Base-by-base conservation (phyloP, 2,329 filamentous ascomycete species). In the Aspergillus candidus region DNA sequence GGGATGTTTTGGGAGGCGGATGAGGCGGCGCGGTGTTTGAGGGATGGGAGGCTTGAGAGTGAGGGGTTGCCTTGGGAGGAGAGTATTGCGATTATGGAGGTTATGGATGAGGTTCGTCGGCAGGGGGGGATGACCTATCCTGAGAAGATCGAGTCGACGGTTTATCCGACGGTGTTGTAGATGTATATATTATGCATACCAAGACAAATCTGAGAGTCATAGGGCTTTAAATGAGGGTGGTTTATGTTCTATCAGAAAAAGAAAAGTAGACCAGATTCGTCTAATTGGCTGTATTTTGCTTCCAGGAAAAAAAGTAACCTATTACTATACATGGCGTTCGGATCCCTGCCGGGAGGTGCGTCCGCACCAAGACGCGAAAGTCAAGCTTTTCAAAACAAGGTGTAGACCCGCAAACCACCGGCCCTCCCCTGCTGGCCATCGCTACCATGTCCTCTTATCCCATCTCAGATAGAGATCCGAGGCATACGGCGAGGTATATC, bases 1-100 rank as follows among this genome's bases (percentile, higher is more conserved):
- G 88, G 88, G 39, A 93, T 94, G 86, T 93, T 88, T 70, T 91
- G 84, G 84, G 85, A 90, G 65, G 87, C 87, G 1, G 86, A 90
- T 62, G 86, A 88, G 71, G 84, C 80, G 52, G 86, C 83, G 22
- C 75, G 82, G 36, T 87, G 84, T 53, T 61, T 94, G 45, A 74
- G 84, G 35, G 88, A 93, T 61, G 86, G 88, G 15, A 81, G 80
- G 68, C 77, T 83, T 58, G 83, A 94, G 72, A 88, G 87, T 61
- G 75, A 77, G 38, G 76, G 76, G 11, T 70, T 93, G 66, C 80
- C 83, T 14, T 79, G 80, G 72, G 75, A 79, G 36, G 89, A 95
- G 75, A 91, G 84, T 59, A 73, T 94, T 43, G 76, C 82, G 38
- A 88, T 95, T 51, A 94, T 95, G 88, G 83, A 90, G 62, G 73